Evolutionary conservation across 345 rosid species (phyloP), one percentile per base, ranked within the genome.

Genomic region (Gossypium australe): DNA sequence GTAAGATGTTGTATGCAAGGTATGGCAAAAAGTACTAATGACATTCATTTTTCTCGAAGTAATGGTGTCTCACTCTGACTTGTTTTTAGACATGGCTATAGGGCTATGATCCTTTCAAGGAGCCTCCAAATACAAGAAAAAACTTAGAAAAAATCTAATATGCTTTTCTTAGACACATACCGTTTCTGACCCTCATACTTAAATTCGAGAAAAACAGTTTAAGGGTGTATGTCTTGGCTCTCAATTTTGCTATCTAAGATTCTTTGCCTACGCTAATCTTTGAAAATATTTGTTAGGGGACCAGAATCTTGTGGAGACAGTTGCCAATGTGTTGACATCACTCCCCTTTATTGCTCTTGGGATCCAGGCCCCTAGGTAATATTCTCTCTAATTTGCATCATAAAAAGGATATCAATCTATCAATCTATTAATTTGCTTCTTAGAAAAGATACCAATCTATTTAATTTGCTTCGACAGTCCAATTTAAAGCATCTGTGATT

Each of bases 261-360:
- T 43, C 29, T n/a, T 72, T 60, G 14, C 34, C 25, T 53, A 9
- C 59, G 48, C 66, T 43, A 22, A 68, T 49, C 25, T 55, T 65
- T 65, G 74, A 51, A 34, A 18, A 12, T 25, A 69, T 71, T 81
- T 78, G 38, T 66, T 56, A 95, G 98, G 99, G 55, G 99, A 95
- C 81, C 82, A 71, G 71, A 78, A 80, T 79, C 61, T 89, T 61
- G 74, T 89, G 0, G 97, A 95, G 87, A 89, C 80, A n/a, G 86
- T 81, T 75, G 99, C 93, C 20, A 95, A 93, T 79, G 98, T 93
- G 62, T 77, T 90, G 59, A 95, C 99, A n/a, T 95, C 99, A 8
- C 88, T 95, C 79, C 99, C 99, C 72, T 95, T 95, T 84, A 84
- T 95, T 56, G 81, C 80, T 53, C 89, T 95, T 4, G 99, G 99